Conservation (phyloP, 169 alveolate species). For the Amoebophrya sp. region DNA sequence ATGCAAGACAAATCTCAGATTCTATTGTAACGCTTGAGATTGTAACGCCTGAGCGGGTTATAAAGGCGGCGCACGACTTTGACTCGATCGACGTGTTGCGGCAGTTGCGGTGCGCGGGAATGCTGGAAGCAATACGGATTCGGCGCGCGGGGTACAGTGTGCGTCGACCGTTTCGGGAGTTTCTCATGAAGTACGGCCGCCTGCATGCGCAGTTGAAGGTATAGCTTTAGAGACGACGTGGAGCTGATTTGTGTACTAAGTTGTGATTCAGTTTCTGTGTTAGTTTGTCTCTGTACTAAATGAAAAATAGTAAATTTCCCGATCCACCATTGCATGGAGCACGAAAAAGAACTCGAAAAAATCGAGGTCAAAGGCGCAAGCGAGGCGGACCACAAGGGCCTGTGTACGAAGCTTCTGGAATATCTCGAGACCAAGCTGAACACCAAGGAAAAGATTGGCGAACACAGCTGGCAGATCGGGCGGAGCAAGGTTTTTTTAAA, state of each 20-base stretch:
- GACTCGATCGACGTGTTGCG: slow-evolving; percentile 69
- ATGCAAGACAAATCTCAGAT: too few species aligned
- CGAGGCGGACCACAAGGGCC: slow-evolving; percentile 8
- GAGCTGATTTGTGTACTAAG: not conserved
- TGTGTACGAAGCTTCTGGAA: not conserved
- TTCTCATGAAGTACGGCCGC: not conserved
- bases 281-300: not conserved
- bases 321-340: not conserved
- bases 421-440: not conserved
- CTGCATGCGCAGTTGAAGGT: not conserved
- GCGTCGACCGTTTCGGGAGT: slow-evolving; percentile 58
- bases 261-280: not conserved
- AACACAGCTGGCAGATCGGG: slow-evolving; percentile 46
- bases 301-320: not conserved
- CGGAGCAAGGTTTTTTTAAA: slow-evolving; percentile 47
- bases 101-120: slow-evolving; percentile 70
- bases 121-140: slow-evolving; percentile 66
- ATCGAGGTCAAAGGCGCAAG: not conserved
- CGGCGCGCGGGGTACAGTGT: slow-evolving; percentile 65
- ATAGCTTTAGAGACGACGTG: not conserved
- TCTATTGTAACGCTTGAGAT: too few species aligned
- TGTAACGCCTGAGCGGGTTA: too few species aligned
- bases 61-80: slow-evolving; percentile 59
- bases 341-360: too few species aligned
- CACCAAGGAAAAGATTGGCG: not conserved